phyloP scores from a whole-genome alignment of 352 stramenopile genomes.

The Globisporangium nunn region DNA sequence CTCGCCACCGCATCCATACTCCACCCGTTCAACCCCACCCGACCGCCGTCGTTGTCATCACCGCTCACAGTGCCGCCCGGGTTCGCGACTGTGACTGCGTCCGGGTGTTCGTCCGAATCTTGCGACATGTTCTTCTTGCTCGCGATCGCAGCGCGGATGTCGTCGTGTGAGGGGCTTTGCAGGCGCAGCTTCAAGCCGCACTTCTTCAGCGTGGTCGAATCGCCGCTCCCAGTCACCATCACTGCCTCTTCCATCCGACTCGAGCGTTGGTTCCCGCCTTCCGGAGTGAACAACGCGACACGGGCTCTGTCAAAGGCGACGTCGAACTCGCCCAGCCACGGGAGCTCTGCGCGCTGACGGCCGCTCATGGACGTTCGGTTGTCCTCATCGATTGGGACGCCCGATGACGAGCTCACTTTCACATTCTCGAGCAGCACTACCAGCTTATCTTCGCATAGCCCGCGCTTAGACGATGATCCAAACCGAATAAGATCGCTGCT shows the following conservation, averaged over 20 bases:
- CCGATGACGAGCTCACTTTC: constrained; percentile 27
- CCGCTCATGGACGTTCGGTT: constrained; percentile 6
- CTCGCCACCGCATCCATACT: constrained; percentile 55
- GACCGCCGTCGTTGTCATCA: constrained; percentile 75
- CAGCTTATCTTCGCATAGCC: constrained; percentile 77
- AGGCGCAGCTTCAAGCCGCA: constrained; percentile 43
- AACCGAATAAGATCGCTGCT: constrained; percentile 80
- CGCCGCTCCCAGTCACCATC: constrained; percentile 30
- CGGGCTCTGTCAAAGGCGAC: constrained; percentile 44
- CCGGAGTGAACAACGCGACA: constrained; percentile 40
- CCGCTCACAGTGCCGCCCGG: constrained; percentile 40
- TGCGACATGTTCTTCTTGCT: constrained; percentile 69
- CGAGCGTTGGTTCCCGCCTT: constrained; percentile 47
- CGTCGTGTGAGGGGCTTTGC: constrained; percentile 35
- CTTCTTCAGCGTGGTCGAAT: constrained; percentile 26
- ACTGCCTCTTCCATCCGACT: constrained; percentile 31
- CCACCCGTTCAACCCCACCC: constrained; percentile 77
- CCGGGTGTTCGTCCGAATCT: constrained; percentile 48
- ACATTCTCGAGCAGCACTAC: constrained; percentile 61
- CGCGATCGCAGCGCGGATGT: constrained; percentile 36
- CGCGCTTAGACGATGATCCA: constrained; percentile 64
- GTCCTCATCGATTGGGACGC: constrained; percentile 3
- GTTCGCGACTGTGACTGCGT: constrained; percentile 22
- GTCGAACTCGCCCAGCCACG: constrained; percentile 68
- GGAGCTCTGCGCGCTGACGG: constrained; percentile 18